Percentiles rank a stretch among this genome's conserved stretches.
Conservation (phyloP, 139 green algal species). For the Marvania coccoides region DNA sequence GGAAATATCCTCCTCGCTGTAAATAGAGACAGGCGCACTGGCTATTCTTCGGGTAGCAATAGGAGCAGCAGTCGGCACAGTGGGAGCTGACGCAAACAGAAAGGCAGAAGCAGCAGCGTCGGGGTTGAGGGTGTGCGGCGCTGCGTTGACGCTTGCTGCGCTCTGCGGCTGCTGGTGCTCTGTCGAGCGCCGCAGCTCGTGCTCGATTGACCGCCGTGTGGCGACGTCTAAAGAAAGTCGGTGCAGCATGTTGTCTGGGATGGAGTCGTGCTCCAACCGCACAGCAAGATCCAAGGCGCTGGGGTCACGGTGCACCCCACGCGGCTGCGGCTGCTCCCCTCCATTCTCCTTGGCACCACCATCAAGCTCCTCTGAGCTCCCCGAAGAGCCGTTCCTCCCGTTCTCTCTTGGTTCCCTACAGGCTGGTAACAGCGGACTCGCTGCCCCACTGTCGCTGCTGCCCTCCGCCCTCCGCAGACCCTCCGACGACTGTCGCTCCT, state of each 20-base stretch:
- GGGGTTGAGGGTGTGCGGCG: no score
- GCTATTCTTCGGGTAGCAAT: no score
- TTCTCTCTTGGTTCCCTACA: neutral
- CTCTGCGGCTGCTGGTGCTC: no score
- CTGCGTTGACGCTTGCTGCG: no score
- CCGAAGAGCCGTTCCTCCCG: neutral
- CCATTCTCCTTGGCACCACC: neutral
- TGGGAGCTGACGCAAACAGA: neutral
- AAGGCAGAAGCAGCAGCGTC: constrained; percentile 6
- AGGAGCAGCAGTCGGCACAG: neutral
- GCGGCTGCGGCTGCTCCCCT: neutral
- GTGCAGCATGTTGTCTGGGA: constrained; percentile 22
- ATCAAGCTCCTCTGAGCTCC: neutral
- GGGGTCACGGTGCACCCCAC: no score
- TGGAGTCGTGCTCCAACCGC: constrained; percentile 13
- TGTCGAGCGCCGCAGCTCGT: constrained; percentile 1
- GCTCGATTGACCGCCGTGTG: neutral
- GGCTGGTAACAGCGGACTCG: neutral
- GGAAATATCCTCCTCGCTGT: no score
- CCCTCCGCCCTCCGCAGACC: neutral
- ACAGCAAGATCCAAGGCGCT: constrained; percentile 1
- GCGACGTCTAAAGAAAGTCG: constrained; percentile 11
- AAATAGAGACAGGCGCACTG: no score
- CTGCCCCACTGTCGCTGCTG: neutral
- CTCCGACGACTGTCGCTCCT: neutral